phyloP scores from a whole-genome alignment of 306 rosid species.

The Prunus persica region Prunus_persica_NCBIv2 NC_034015.1:17580001-17580500 shows the following conservation, averaged over 20 bases:
- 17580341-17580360: constrained; percentile 14
- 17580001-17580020: neutral
- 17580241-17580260: too few species aligned
- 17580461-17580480: neutral
- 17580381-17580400: constrained; percentile 17
- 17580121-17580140: constrained; percentile 26
- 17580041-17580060: neutral
- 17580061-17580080: neutral
- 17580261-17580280: constrained; percentile 18
- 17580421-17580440: constrained; percentile 9
- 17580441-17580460: constrained; percentile 38
- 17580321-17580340: constrained; percentile 6
- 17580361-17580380: constrained; percentile 14
- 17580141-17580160: constrained; percentile 32
- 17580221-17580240: too few species aligned
- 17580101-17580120: constrained; percentile 40
- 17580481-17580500: neutral
- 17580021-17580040: neutral
- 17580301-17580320: constrained; percentile 40
- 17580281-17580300: constrained; percentile 34
- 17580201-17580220: constrained; percentile 3
- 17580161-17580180: constrained; percentile 28
- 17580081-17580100: neutral
- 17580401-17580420: neutral
- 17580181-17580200: constrained; percentile 17